A percentile compares a stretch with the other conserved stretches of the same genome.
Evolutionary conservation across 345 rosid species (phyloP).

Genomic region (Bruguiera gymnorhiza): DNA sequence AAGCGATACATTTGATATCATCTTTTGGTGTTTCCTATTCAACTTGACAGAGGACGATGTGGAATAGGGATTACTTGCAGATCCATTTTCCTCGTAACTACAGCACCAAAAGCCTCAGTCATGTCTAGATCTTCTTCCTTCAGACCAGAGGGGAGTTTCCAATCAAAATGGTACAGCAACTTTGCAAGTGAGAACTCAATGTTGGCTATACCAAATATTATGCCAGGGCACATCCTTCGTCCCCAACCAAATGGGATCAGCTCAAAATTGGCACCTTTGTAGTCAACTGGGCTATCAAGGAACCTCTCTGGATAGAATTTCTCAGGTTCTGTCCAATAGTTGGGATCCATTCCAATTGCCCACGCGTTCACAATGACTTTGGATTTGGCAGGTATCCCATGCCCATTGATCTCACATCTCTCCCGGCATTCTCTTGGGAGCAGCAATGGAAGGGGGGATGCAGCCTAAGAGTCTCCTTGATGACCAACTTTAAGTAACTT

Average conservation of each 20-base stretch:
- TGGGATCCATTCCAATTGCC: slow-evolving; percentile 31
- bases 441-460: slow-evolving; percentile 30
- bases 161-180: slow-evolving; percentile 28
- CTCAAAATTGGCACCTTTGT: slow-evolving; percentile 22
- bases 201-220: slow-evolving; percentile 13
- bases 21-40: neutral
- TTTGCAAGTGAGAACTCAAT: slow-evolving; percentile 28
- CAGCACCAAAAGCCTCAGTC: slow-evolving; percentile 18
- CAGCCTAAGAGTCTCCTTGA: slow-evolving; percentile 32
- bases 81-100: slow-evolving; percentile 13
- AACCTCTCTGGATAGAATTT: slow-evolving; percentile 31
- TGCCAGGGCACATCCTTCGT: slow-evolving; percentile 37
- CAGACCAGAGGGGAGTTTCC: slow-evolving; percentile 21
- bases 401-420: slow-evolving; percentile 18
- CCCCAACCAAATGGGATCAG: slow-evolving; percentile 33
- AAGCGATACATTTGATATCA: no score
- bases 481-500: slow-evolving; percentile 3
- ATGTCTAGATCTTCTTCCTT: slow-evolving; percentile 19
- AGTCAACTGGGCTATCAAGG: slow-evolving; percentile 21
- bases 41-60: neutral
- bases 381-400: slow-evolving; percentile 7
- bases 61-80: slow-evolving; percentile 13
- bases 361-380: slow-evolving; percentile 28
- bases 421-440: slow-evolving; percentile 32
- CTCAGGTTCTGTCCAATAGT: slow-evolving; percentile 26